Percentiles rank a stretch among this genome's conserved stretches.
Conservation (phyloP, 169 alveolate genomes). For the Eimeria praecox region DNA sequence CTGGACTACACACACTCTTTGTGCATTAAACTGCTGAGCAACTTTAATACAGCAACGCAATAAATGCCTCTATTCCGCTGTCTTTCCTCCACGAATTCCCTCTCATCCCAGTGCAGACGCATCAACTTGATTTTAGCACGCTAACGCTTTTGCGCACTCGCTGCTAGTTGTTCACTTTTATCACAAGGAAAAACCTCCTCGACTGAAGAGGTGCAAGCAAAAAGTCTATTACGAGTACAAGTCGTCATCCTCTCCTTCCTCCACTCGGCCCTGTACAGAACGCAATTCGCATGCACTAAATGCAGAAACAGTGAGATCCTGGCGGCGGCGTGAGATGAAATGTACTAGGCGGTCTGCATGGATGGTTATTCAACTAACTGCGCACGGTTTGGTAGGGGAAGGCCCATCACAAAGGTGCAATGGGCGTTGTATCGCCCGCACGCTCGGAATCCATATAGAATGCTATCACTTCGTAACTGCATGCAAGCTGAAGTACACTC, state of each 20-base stretch:
- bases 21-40: background rate
- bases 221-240: conserved; percentile 2
- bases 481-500: background rate
- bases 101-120: background rate
- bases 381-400: too few species aligned
- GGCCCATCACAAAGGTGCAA: too few species aligned
- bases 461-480: background rate
- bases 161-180: background rate
- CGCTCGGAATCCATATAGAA: background rate
- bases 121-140: background rate
- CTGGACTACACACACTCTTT: background rate
- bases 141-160: background rate
- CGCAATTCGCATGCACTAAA: background rate
- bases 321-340: background rate
- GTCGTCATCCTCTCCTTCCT: conserved; percentile 70
- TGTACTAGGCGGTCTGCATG: background rate
- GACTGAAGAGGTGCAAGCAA: background rate
- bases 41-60: background rate
- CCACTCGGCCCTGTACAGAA: conserved; percentile 34
- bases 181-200: background rate
- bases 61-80: background rate
- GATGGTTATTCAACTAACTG: too few species aligned
- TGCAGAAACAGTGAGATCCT: background rate
- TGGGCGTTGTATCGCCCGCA: too few species aligned
- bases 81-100: background rate